Evolutionary conservation across 352 stramenopile genomes (phyloP), one percentile per base, ranked within the genome.

Genomic region (Thraustotheca clavata): DNA sequence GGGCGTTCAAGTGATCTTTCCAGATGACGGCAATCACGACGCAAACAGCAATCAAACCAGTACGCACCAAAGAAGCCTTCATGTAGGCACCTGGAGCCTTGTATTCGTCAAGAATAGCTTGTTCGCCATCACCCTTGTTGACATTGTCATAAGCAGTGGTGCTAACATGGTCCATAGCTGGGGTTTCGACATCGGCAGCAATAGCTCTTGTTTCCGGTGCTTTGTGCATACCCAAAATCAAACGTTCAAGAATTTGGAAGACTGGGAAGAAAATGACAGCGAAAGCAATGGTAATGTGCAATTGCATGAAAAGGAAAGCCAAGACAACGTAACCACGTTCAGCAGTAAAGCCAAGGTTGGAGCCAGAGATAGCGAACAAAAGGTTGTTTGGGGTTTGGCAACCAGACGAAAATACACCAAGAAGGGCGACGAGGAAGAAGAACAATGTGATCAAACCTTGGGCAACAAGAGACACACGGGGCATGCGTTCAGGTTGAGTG

Each of bases 311-410:
- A 5, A 87, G 47, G 48, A 73, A 78, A 0, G 74, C 70, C 14
- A 80, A 69, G 41, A 84, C 71, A 4, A 79, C 72, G 27, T 68
- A 69, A 11, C 79, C 79, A 46, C 71, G 59, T 67, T 80, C 62
- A 1, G 72, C 38, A 0, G 59, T 52, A 62, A 88, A 87, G 31
- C 79, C 79, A 11, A 87, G 68, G 26, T 66, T 63, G 0, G 72
- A 52, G 9, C 73, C 71, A 5, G 47, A 69, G 7, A 74, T 89
- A 62, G 85, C 87, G 69, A 94, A 94, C 73, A 90, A 76, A 65
- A 94, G 88, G 75, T 69, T 69, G 34, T 34, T 36, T 20, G 63
- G 40, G 0, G 60, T 68, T 61, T 69, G 63, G 49, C 63, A 69
- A n/a, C 63, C 63, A 33, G 60, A 54, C 8, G 46, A 33, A 20